These are phyloP conservation scores for Aspergillus leporis DNA, from an alignment of 495 filamentous ascomycete species.

Conservation along the genomic window DNA sequence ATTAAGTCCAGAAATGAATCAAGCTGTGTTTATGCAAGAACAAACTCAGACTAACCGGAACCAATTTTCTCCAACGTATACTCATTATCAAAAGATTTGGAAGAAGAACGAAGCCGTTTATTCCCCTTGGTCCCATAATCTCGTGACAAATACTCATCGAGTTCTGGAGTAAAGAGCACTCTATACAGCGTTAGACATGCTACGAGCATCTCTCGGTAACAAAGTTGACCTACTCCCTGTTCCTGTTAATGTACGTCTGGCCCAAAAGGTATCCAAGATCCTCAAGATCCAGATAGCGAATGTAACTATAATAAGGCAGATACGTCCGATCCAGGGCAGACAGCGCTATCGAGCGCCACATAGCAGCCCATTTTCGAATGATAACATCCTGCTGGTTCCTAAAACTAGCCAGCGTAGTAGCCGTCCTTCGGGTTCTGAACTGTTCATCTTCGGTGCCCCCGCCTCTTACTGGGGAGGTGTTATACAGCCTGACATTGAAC, in stretches of 20 bases:
- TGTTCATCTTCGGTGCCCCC: conserved; percentile 40
- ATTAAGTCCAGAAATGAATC: background rate
- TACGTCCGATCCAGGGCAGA: conserved; percentile 64
- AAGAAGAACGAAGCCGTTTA: conserved; percentile 27
- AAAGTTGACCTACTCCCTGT: conserved; percentile 31
- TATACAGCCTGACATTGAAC: conserved; percentile 29
- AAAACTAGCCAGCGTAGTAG: conserved; percentile 3
- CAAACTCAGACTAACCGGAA: conserved; percentile 15
- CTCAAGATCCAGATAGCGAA: conserved; percentile 61
- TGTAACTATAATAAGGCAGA: conserved; percentile 70
- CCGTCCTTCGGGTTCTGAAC: conserved; percentile 26
- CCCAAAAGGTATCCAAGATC: conserved; percentile 60
- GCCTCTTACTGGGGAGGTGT: conserved; percentile 39
- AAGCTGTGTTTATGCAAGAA: background rate
- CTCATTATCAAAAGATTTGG: conserved; percentile 16
- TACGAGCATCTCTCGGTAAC: background rate
- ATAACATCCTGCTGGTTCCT: conserved; percentile 21
- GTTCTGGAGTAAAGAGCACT: conserved; percentile 51
- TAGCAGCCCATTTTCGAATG: conserved; percentile 53
- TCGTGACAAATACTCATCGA: conserved; percentile 35
- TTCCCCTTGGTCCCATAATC: conserved; percentile 23
- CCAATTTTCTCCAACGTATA: conserved; percentile 22
- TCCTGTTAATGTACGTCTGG: conserved; percentile 44
- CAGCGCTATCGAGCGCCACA: conserved; percentile 70
- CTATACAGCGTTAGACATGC: conserved; percentile 19